These are phyloP conservation scores for Cladosporium sp. DNA, from an alignment of 2,329 filamentous ascomycete genomes.

Conservation along the genomic window DNA sequence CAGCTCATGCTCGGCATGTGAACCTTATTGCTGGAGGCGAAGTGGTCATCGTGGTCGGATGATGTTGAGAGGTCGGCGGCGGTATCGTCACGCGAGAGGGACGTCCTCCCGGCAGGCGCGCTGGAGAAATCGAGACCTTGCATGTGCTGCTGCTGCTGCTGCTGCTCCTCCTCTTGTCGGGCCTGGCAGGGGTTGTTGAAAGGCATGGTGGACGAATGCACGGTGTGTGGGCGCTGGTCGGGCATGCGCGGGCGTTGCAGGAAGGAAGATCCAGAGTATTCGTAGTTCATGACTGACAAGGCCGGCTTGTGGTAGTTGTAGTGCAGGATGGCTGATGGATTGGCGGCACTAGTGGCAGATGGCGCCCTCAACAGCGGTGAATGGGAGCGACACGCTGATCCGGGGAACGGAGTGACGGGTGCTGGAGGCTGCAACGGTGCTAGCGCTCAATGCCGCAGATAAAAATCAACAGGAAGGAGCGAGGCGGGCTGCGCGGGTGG, in stretches of 20 bases:
- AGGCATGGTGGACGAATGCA: conserved; percentile 16
- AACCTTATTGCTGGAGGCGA: background rate
- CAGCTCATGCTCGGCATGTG: conserved; percentile 4
- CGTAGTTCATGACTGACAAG: conserved; percentile 5
- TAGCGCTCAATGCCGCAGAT: background rate
- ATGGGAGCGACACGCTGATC: background rate
- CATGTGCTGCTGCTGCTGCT: conserved; percentile 2
- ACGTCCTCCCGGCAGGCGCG: background rate
- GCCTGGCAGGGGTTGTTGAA: background rate
- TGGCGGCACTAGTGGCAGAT: background rate
- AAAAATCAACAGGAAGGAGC: background rate
- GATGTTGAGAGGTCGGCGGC: conserved; percentile 19
- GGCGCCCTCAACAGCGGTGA: background rate
- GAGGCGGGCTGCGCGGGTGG: conserved; percentile 6
- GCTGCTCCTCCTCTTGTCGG: background rate
- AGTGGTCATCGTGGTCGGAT: background rate
- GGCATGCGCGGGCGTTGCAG: conserved; percentile 11
- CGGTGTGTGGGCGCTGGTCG: conserved; percentile 19
- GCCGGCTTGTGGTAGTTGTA: background rate
- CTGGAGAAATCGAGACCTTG: conserved; percentile 7
- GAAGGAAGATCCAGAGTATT: conserved; percentile 12
- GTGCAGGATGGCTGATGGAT: background rate
- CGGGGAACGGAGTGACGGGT: background rate
- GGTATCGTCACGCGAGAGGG: conserved; percentile 25
- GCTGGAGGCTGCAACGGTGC: background rate